A percentile compares a stretch with the other conserved stretches of the same genome.
Conservation (phyloP, 2,329 filamentous ascomycete genomes). For the Aspergillus pseudoterreus region DNA sequence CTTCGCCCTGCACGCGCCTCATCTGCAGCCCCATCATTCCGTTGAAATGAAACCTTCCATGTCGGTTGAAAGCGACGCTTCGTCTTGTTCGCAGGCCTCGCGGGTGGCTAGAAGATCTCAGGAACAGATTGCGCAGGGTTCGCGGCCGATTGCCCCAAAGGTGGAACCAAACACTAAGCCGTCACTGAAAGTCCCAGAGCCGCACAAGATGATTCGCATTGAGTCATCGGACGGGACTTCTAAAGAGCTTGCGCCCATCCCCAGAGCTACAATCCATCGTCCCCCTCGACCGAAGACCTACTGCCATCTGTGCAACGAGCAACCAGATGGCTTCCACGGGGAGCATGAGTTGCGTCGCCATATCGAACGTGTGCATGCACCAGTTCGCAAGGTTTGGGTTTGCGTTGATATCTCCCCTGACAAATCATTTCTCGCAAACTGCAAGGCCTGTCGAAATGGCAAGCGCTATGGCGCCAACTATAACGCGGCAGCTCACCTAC, state of each 20-base stretch:
- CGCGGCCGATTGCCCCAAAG: conserved; percentile 51
- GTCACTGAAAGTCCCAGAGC: conserved; percentile 29
- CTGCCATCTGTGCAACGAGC: conserved; percentile 67
- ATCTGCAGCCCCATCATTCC: conserved; percentile 33
- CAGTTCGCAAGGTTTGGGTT: conserved; percentile 58
- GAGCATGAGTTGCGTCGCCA: conserved; percentile 77
- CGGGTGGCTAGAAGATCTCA: conserved; percentile 45
- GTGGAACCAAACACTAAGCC: conserved; percentile 31
- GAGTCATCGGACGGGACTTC: conserved; percentile 51
- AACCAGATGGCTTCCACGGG: conserved; percentile 76
- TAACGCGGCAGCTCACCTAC: conserved; percentile 87
- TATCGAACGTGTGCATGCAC: conserved; percentile 63
- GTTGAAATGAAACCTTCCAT: conserved; percentile 51
- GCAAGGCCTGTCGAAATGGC: conserved; percentile 72
- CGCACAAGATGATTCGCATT: conserved; percentile 50
- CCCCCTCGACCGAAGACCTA: conserved; percentile 68
- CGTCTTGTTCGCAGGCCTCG: conserved; percentile 42
- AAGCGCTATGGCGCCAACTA: conserved; percentile 92
- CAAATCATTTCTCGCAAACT: conserved; percentile 68
- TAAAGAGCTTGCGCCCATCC: conserved; percentile 53
- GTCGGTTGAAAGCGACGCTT: conserved; percentile 46
- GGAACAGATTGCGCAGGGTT: conserved; percentile 47
- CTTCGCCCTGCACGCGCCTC: conserved; percentile 24
- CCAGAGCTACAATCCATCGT: conserved; percentile 57
- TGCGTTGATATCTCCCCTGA: conserved; percentile 58